Evolutionary conservation across 2,329 filamentous ascomycete genomes (phyloP).

Genomic region (Arthroderma sp.): DNA sequence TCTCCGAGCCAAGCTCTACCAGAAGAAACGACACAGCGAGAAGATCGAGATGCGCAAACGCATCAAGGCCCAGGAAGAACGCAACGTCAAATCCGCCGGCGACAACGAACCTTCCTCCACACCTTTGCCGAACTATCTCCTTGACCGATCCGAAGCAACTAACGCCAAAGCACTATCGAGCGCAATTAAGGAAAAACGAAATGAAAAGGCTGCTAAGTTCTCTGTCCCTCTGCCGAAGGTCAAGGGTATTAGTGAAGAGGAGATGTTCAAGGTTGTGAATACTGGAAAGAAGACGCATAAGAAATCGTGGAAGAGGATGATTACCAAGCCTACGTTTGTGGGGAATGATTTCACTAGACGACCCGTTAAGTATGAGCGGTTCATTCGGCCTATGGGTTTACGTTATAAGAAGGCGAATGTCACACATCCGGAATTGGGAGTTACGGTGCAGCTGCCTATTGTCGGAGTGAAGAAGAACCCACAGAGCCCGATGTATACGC

Average conservation of each 20-base stretch:
- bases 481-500: conserved; percentile 80
- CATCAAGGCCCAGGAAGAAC: conserved; percentile 90
- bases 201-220: conserved; percentile 89
- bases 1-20: conserved; percentile 80
- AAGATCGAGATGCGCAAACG: conserved; percentile 97
- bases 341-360: conserved; percentile 78
- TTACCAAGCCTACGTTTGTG: conserved; percentile 79
- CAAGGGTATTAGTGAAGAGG: conserved; percentile 82
- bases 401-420: conserved; percentile 68
- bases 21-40: conserved; percentile 87
- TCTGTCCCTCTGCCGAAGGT: conserved; percentile 88
- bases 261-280: conserved; percentile 95
- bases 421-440: conserved; percentile 63
- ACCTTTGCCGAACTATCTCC: conserved; percentile 80
- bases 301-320: conserved; percentile 56
- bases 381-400: conserved; percentile 60
- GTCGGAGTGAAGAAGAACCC: conserved; percentile 73
- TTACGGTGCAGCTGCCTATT: conserved; percentile 78
- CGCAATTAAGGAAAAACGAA: conserved; percentile 90
- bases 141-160: conserved; percentile 62
- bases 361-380: conserved; percentile 64
- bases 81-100: conserved; percentile 77
- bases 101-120: conserved; percentile 66
- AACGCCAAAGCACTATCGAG: conserved; percentile 63
- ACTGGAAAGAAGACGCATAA: conserved; percentile 89